phyloP scores from a whole-genome alignment of 768 basidiomycete species.

The Lactarius akahatsu region DNA sequence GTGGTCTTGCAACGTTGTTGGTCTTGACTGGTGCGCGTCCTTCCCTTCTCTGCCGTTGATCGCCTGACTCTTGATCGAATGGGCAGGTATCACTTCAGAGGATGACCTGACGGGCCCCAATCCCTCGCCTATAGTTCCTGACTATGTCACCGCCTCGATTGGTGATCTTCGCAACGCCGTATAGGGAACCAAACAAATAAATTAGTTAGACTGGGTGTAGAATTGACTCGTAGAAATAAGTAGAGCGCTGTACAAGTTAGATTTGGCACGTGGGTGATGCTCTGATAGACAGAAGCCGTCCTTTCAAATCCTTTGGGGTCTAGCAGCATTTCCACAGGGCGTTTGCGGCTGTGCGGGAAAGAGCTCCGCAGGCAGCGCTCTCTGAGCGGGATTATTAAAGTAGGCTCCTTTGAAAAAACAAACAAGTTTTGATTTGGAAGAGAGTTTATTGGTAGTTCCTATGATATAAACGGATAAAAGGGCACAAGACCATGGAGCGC shows the following conservation, averaged over 20 bases:
- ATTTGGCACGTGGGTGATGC: slow-evolving; percentile 9
- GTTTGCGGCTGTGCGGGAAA: neutral
- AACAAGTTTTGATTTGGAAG: slow-evolving; percentile 10
- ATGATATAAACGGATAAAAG: slow-evolving; percentile 18
- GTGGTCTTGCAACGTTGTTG: slow-evolving; percentile 82
- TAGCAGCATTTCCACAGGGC: neutral
- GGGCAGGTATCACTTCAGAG: slow-evolving; percentile 72
- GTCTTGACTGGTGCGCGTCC: slow-evolving; percentile 77
- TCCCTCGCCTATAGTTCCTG: slow-evolving; percentile 71
- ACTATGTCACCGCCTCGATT: slow-evolving; percentile 77
- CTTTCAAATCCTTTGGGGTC: neutral
- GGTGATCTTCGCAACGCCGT: slow-evolving; percentile 61
- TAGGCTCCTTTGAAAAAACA: neutral
- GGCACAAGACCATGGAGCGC: slow-evolving; percentile 21
- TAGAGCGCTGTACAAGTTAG: slow-evolving; percentile 15
- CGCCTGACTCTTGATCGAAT: neutral
- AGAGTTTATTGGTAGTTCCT: neutral
- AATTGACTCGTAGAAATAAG: neutral
- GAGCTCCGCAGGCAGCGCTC: neutral
- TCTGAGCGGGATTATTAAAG: slow-evolving; percentile 1
- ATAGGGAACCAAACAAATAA: neutral
- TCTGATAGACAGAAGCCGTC: neutral
- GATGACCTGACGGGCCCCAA: slow-evolving; percentile 70
- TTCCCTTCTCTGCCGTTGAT: slow-evolving; percentile 8
- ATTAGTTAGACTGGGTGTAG: slow-evolving; percentile 1